phyloP scores from a whole-genome alignment of 352 stramenopile species.

The Phytophthora boehmeriae region DNA sequence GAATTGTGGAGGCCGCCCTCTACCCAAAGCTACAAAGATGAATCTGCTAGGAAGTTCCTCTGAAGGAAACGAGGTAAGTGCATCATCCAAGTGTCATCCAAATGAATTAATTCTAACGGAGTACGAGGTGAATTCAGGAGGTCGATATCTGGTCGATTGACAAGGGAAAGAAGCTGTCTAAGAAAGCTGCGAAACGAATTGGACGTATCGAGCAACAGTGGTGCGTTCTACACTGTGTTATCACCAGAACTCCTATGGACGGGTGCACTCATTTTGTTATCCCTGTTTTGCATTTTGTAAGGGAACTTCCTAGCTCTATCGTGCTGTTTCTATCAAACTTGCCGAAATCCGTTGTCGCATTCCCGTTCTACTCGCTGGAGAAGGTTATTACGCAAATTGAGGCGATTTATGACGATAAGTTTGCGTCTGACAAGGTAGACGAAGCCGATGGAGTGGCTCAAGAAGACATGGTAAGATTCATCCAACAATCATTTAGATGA shows the following conservation, averaged over 20 bases:
- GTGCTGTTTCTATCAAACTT: conserved; percentile 75
- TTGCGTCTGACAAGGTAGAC: conserved; percentile 59
- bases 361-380: conserved; percentile 63
- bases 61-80: conserved; percentile 29
- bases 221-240: conserved; percentile 17
- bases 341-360: conserved; percentile 71
- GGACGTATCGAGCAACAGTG: conserved; percentile 58
- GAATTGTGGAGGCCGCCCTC: conserved; percentile 63
- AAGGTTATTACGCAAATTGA: conserved; percentile 66
- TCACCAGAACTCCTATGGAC: background rate
- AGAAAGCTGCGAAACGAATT: conserved; percentile 46
- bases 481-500: background rate
- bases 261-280: background rate
- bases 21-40: conserved; percentile 33
- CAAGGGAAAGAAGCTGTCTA: conserved; percentile 48
- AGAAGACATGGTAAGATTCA: conserved; percentile 53
- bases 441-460: conserved; percentile 62
- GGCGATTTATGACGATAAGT: conserved; percentile 82
- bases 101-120: background rate
- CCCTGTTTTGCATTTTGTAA: conserved; percentile 11
- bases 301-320: conserved; percentile 55
- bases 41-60: conserved; percentile 15
- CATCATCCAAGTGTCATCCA: too few relatives aligned
- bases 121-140: too few relatives aligned
- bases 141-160: conserved; percentile 66